phyloP scores from a whole-genome alignment of 805 yeast genomes.

The Groenewaldozyma tartarivorans region DNA sequence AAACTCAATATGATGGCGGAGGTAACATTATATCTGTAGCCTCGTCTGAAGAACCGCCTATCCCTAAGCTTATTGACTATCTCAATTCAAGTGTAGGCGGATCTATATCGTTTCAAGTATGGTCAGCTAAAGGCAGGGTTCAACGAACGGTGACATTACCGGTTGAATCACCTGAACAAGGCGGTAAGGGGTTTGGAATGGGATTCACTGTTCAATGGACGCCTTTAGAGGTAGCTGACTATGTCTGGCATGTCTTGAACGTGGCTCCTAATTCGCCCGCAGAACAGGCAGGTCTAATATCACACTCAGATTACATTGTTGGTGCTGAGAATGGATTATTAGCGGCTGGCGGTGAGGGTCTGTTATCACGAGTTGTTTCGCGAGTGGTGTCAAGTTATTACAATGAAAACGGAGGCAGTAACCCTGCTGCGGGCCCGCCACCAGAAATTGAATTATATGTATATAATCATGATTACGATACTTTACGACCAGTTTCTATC shows the following conservation, averaged over 20 bases:
- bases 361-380: conserved; percentile 54
- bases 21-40: background rate
- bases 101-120: conserved; percentile 49
- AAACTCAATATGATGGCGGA: background rate
- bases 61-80: conserved; percentile 31
- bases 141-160: conserved; percentile 25
- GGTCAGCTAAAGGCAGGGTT: conserved; percentile 74
- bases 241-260: conserved; percentile 77
- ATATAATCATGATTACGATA: conserved; percentile 80
- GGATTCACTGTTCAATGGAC: conserved; percentile 59
- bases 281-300: conserved; percentile 67
- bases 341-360: conserved; percentile 78
- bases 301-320: conserved; percentile 79
- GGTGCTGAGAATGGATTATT: conserved; percentile 82
- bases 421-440: conserved; percentile 10
- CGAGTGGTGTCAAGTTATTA: conserved; percentile 37
- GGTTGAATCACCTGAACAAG: conserved; percentile 12
- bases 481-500: conserved; percentile 81
- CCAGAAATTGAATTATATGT: conserved; percentile 52
- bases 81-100: conserved; percentile 32
- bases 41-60: conserved; percentile 13
- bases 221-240: conserved; percentile 64
- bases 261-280: conserved; percentile 76
- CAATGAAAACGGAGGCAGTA: conserved; percentile 19
- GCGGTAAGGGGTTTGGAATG: conserved; percentile 41